Conservation (phyloP, 106 monocot genomes). For the Chionographis japonica region DNA sequence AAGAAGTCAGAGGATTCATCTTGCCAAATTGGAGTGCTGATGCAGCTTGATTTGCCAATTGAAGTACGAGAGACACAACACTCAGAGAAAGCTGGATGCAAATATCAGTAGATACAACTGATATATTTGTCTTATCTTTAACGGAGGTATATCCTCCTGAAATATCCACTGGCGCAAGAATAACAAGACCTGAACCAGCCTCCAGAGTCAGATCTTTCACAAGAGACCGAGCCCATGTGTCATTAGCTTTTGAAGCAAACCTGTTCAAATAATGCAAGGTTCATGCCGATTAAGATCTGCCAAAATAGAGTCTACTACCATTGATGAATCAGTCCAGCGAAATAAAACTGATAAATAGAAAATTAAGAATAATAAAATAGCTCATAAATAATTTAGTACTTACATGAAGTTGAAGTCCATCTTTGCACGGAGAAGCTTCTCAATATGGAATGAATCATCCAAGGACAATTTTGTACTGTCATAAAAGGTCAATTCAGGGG, state of each 20-base stretch:
- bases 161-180: constrained; percentile 88
- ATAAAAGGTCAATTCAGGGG: constrained; percentile 91
- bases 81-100: constrained; percentile 73
- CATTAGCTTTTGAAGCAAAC: constrained; percentile 86
- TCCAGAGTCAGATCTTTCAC: constrained; percentile 90
- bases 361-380: background rate
- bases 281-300: background rate
- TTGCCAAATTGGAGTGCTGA: constrained; percentile 83
- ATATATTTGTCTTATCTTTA: constrained; percentile 85
- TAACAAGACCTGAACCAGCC: constrained; percentile 88
- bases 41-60: constrained; percentile 73
- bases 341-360: background rate
- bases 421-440: constrained; percentile 92
- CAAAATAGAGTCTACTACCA: too few species aligned
- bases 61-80: constrained; percentile 78
- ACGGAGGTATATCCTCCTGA: constrained; percentile 88
- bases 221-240: constrained; percentile 71
- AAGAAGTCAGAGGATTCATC: constrained; percentile 59
- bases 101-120: constrained; percentile 68
- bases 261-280: constrained; percentile 20
- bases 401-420: constrained; percentile 96
- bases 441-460: constrained; percentile 67
- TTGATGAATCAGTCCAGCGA: background rate
- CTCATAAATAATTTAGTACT: background rate
- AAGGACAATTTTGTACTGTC: constrained; percentile 68